Percentiles rank a stretch among this genome's conserved stretches.
These are phyloP conservation scores for Funneliformis caledonium DNA, from an alignment of 371 early-diverging fungal genomes.

Conservation along the genomic window DNA sequence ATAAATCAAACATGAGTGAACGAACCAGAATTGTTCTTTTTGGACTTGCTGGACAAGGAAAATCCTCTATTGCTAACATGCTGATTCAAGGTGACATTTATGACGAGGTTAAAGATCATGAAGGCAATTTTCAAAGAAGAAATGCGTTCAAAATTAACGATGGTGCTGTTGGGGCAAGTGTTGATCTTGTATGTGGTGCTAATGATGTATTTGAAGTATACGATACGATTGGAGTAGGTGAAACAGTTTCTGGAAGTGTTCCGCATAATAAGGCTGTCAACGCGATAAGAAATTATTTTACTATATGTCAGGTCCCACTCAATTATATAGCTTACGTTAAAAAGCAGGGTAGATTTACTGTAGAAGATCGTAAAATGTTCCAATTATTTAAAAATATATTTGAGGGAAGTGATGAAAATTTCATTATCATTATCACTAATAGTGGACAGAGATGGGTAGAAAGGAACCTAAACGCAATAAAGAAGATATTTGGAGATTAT, in stretches of 20 bases:
- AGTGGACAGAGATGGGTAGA: not conserved
- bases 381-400: not conserved
- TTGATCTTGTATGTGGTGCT: not conserved
- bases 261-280: not conserved
- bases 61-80: constrained; percentile 1
- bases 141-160: not conserved
- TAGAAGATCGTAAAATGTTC: not conserved
- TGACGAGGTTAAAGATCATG: too few species aligned
- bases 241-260: too few species aligned
- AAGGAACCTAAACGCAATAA: not conserved
- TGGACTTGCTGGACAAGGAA: constrained; percentile 5
- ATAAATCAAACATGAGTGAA: too few species aligned
- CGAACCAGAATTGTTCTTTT: constrained; percentile 3
- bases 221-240: constrained; percentile 20
- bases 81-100: not conserved
- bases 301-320: not conserved
- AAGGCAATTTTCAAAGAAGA: too few species aligned
- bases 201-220: constrained; percentile 2
- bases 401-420: not conserved
- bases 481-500: too few species aligned
- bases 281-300: constrained; percentile 7
- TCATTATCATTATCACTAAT: constrained; percentile 8
- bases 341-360: constrained; percentile 17
- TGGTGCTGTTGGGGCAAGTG: constrained; percentile 20
- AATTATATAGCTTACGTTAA: constrained; percentile 7